Evolutionary conservation across 2,329 filamentous ascomycete species (phyloP).

Genomic region (Metarhizium rileyi): DNA sequence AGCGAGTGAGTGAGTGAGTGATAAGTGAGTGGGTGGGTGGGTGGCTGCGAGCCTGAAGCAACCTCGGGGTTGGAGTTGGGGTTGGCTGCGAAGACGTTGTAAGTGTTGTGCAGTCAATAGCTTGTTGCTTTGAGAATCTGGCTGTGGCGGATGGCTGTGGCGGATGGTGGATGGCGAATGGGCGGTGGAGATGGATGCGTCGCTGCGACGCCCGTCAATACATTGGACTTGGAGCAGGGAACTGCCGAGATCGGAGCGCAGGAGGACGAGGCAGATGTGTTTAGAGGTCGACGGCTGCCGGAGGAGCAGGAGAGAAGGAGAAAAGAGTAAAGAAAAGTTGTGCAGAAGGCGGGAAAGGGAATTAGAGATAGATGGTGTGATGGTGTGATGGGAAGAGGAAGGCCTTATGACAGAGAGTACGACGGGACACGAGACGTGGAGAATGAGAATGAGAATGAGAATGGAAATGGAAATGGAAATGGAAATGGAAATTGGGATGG

Average conservation of each 20-base stretch:
- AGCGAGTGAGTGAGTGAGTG: neutral
- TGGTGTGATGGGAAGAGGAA: neutral
- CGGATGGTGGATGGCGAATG: neutral
- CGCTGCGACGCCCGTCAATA: neutral
- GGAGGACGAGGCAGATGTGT: neutral
- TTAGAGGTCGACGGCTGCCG: neutral
- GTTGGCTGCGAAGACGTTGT: neutral
- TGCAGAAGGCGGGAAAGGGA: neutral
- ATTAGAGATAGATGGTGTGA: too few relatives aligned
- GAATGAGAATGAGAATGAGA: neutral
- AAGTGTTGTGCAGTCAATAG: too few relatives aligned
- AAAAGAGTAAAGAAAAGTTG: neutral
- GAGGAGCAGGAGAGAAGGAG: too few relatives aligned
- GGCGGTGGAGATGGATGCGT: neutral
- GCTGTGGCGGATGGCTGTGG: neutral
- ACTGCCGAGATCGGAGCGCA: neutral
- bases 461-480: too few relatives aligned
- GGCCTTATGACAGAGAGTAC: neutral
- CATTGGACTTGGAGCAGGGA: neutral
- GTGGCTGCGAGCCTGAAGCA: neutral
- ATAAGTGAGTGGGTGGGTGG: neutral
- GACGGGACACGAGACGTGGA: neutral
- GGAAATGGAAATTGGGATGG: too few relatives aligned
- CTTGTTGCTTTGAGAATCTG: neutral
- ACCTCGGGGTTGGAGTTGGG: neutral